Base-by-base conservation (phyloP, 768 basidiomycete species). In the button mushroom (Agaricus bisporus) region DNA sequence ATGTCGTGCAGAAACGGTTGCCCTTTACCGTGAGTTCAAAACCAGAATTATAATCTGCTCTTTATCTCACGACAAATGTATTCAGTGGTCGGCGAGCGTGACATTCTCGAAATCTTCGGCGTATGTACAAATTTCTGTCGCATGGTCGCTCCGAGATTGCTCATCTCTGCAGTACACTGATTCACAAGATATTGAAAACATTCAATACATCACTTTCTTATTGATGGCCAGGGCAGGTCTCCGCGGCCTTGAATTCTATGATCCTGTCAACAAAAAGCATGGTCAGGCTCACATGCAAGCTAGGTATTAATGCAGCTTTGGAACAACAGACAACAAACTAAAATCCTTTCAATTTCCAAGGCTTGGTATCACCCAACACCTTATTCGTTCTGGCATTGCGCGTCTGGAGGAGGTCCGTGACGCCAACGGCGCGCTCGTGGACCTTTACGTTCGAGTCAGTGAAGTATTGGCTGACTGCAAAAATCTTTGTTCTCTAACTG, bases 271-370 rank as follows among this genome's bases (percentile, higher is more conserved):
- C 12, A 71, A 83, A 68, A 91, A 91, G 66, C 91, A 93, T 61
- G 88, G 91, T 15, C 89, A 93, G 63, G 90, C 89, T 14, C 89
- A 91, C 63, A 93, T 91, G 91, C 88, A 92, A 68, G 90, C 89
- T 42, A 81, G 89, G 88, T 88, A 66, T 32, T 32, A 32, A 32
- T 32, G 44, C 79, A 57, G 18, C 48, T 54, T 6, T 22, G 22
- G 22, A 22, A 22, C 43, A 36, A 47, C 51, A 26, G 29, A 53
- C 35, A 58, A 48, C 11, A 28, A 15, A 25, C 5, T 14, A 28
- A 3, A 43, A 44, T 18, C 43, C 17, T 36, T 25, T 41, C n/a
- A 29, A 22, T 29, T 48, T 54, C 44, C 22, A 52, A 90, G 90
- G 22, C 73, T 91, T 56, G 90, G 91, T 28, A 92, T 95, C 66